Evolutionary conservation across 768 basidiomycete species (phyloP), one percentile per base, ranked within the genome.

Genomic region (Phlebiopsis flavidoalba): DNA sequence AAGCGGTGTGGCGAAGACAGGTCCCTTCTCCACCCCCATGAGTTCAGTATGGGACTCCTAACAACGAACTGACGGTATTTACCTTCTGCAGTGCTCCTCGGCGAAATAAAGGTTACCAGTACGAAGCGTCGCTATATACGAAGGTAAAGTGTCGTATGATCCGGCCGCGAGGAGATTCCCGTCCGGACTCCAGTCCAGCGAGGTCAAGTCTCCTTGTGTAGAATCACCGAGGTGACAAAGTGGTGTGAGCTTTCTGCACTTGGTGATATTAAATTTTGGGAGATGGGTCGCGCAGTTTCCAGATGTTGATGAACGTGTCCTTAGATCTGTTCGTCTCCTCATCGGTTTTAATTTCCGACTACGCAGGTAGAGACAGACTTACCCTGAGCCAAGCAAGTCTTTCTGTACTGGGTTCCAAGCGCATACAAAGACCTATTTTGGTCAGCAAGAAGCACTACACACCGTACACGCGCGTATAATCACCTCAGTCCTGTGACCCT

Each of bases 1-100:
- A 93, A 94, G 58, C 84, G n/a, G 82, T 49, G 85, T 81, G 47
- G 90, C 83, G 68, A 93, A 93, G 70, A 93, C 86, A 33, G 91
- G 88, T 58, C 85, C 90, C 89, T 92, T 77, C 74, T 74, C 78
- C 72, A 72, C 57, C 40, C n/a, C 67, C 36, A 53, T 36, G 55
- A 63, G 64, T 63, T 60, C 36, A 69, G 60, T 15, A 36, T 3
- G 35, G 26, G 26, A 12, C 24, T 19, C 14, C 5, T 6, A 19
- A 48, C 14, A 46, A 45, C 8, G 33, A 24, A 11, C 8, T 21
- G 36, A 8, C 58, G 33, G 48, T 22, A 35, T 75, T 72, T 75
- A 89, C 89, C 81, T 85, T 76, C 66, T 92, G 90, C 61, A 84
- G n/a, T 81, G 33, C 76, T 70, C n/a, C 67, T 86, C 79, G 26